Evolutionary conservation across 2,329 filamentous ascomycete genomes (phyloP).

Genomic region (Ceratocystis albifundus): DNA sequence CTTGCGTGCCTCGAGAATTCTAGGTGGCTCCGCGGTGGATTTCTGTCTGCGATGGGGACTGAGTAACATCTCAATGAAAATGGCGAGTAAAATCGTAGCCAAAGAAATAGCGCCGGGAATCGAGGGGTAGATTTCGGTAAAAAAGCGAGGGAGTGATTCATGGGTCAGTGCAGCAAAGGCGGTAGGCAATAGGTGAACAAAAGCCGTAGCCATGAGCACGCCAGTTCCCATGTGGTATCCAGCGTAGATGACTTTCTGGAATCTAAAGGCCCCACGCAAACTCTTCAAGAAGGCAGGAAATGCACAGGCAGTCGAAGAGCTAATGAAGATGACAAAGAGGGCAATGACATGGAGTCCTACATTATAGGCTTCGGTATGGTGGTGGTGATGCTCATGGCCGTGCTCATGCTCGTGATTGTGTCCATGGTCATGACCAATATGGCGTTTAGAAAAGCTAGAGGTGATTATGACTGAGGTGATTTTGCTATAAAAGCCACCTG

Average conservation of each 20-base stretch:
- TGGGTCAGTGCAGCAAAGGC: constrained; percentile 53
- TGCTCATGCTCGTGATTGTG: not conserved
- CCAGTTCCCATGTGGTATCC: constrained; percentile 65
- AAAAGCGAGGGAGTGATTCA: constrained; percentile 60
- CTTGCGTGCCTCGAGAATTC: not conserved
- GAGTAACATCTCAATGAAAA: constrained; percentile 65
- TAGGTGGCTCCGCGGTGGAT: not conserved
- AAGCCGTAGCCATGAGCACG: constrained; percentile 63
- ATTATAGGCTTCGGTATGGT: constrained; percentile 36
- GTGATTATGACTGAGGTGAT: not conserved
- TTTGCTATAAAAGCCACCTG: not conserved
- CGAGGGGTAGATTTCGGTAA: constrained; percentile 61
- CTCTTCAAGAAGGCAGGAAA: constrained; percentile 45
- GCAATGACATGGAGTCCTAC: constrained; percentile 47
- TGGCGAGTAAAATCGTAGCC: constrained; percentile 64
- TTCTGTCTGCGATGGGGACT: constrained; percentile 33
- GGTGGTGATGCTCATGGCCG: not conserved
- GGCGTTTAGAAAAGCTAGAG: not conserved
- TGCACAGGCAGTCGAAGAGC: constrained; percentile 39
- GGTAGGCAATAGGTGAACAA: constrained; percentile 61
- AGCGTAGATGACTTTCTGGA: constrained; percentile 43
- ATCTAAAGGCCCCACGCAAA: constrained; percentile 42
- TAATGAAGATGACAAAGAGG: constrained; percentile 39
- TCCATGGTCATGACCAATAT: constrained; percentile 12
- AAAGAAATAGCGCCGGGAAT: constrained; percentile 74